These are phyloP conservation scores for Metschnikowia lochheadii DNA, from an alignment of 805 yeast species.

Conservation along the genomic window DNA sequence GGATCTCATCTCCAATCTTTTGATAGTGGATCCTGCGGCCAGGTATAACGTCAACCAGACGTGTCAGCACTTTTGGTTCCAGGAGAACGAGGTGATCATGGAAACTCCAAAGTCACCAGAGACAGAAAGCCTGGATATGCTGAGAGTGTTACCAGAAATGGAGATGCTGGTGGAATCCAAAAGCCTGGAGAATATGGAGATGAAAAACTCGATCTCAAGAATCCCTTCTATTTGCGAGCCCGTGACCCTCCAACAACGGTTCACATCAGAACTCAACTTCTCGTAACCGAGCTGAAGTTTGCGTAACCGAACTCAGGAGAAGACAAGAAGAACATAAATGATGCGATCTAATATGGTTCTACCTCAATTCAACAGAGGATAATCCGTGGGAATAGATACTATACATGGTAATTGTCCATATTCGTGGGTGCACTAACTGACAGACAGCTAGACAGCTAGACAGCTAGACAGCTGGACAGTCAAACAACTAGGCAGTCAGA, in stretches of 20 bases:
- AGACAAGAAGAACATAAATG: no score
- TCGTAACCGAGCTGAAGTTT: not conserved
- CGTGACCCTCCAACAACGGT: slow-evolving; percentile 15
- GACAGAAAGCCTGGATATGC: no score
- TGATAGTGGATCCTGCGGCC: slow-evolving; percentile 50
- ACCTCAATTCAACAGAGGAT: no score
- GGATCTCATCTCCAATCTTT: slow-evolving; percentile 59
- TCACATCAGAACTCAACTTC: slow-evolving; percentile 14
- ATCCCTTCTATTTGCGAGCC: slow-evolving; percentile 10
- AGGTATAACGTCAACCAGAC: slow-evolving; percentile 41
- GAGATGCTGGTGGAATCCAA: not conserved
- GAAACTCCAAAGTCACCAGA: not conserved
- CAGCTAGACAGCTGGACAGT: no score
- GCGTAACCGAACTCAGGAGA: no score
- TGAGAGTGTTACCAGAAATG: not conserved
- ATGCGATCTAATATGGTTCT: no score
- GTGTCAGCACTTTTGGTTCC: slow-evolving; percentile 44
- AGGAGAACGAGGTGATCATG: slow-evolving; percentile 8
- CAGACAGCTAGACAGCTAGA: no score
- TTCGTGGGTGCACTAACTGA: no score
- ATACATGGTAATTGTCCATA: no score
- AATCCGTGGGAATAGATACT: no score
- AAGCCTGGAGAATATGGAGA: not conserved
- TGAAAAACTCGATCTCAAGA: not conserved
- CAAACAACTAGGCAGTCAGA: no score